Base-by-base conservation (phyloP, 1,284 basidiomycete genomes). In the Ceratobasidium sp. region DNA sequence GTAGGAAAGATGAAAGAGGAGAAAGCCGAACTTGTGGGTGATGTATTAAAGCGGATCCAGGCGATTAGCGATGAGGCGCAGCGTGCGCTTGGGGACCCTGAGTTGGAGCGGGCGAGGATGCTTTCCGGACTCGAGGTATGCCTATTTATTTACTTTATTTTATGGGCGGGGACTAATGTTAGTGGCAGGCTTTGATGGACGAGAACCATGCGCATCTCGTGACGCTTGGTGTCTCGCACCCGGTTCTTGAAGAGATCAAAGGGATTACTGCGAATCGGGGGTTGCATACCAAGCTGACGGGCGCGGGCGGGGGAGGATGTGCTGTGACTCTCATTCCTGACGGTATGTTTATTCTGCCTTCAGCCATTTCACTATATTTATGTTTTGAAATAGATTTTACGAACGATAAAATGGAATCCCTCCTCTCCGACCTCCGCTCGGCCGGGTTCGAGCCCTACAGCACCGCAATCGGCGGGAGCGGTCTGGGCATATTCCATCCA, bases 291-390 rank as follows among this genome's bases (percentile, higher is more conserved):
- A 99, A 99, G 88, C 86, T 99, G 75, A 99, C 98, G 1, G 98
- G 98, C 56, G 97, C 98, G 2, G 98, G 98, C n/a, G 98, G 98
- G 40, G 98, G 98, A 20, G 98, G 98, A 20, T 99, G 98, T 83
- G 94, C 97, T 1, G 96, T 99, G 40, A 99, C 97, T 5, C 90
- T 99, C 46, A 89, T 99, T 70, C 97, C 97, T 69, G 96, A 98
- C 86, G 90, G 96, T 86, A 73, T 82, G 85, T 81, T 66, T 39
- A 39, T 51, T 67, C 39, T 20, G 12, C 12, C 23, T 64, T 78
- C 44, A 58, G 77, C 80, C 70, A 58, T 58, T 66, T 44, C 44
- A 46, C 46, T 39, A 63, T 28, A 33, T 51, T 79, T 46, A 69
- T 20, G 51, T n/a, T 10, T 51, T 73, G 18, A 68, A 68, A 46